Percentiles rank a stretch among this genome's conserved stretches.
phyloP scores from a whole-genome alignment of 228 moss, liverwort and hornwort species.

The Sphagnum fallax region DNA sequence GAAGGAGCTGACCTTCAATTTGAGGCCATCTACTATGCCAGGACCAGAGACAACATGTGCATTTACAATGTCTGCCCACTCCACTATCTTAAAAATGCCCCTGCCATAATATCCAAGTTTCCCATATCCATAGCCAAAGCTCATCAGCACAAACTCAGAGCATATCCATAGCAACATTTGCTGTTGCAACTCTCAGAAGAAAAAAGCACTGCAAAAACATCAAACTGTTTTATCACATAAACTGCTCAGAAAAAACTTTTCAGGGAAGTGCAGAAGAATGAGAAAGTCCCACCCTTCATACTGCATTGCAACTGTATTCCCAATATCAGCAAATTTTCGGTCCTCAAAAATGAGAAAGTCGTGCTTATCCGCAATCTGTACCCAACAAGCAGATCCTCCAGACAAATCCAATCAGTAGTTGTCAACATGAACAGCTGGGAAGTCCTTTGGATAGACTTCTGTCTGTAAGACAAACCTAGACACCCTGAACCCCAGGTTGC shows the following conservation, averaged over 20 bases:
- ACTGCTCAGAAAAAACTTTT: background rate
- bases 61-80: conserved; percentile 97
- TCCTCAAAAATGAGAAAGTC: conserved; percentile 91
- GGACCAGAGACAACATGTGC: conserved; percentile 89
- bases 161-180: background rate
- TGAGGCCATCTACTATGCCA: conserved; percentile 90
- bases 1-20: conserved; percentile 38
- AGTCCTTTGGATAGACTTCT: no score
- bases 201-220: background rate
- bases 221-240: background rate
- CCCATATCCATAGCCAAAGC: background rate
- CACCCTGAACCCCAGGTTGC: no score
- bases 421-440: background rate
- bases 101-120: conserved; percentile 5
- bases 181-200: background rate
- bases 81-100: conserved; percentile 74
- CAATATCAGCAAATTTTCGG: conserved; percentile 90
- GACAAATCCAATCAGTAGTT: background rate
- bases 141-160: background rate
- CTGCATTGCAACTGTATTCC: conserved; percentile 91
- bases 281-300: conserved; percentile 49
- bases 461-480: no score
- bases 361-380: conserved; percentile 83
- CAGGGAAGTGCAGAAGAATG: background rate
- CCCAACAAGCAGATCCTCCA: conserved; percentile 1